phyloP scores from a whole-genome alignment of 139 green algal genomes.

The Chlorella sorokiniana region DNA sequence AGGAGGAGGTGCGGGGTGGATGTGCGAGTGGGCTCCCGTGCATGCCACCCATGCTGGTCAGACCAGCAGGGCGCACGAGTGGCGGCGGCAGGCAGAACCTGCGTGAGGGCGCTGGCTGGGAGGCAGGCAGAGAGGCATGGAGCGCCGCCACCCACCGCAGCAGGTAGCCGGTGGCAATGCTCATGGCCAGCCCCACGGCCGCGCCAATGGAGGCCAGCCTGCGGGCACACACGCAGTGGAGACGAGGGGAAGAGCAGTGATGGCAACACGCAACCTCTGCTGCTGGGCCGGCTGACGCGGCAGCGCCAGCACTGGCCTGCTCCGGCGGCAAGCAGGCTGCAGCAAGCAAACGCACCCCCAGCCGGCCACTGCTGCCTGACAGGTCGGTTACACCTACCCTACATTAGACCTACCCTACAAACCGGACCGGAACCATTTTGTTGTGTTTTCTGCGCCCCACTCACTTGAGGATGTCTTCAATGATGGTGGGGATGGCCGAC shows the following conservation, averaged over 20 bases:
- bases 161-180: constrained; percentile 46
- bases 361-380: no score
- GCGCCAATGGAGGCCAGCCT: constrained; percentile 53
- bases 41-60: background rate
- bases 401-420: no score
- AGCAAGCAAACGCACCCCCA: no score
- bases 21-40: no score
- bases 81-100: background rate
- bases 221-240: background rate
- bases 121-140: background rate
- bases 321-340: no score
- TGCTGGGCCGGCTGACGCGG: background rate
- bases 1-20: background rate
- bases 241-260: background rate
- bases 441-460: background rate
- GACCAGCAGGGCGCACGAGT: background rate
- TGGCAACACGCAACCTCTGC: background rate
- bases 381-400: no score
- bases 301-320: no score
- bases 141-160: constrained; percentile 32
- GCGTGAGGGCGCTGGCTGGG: no score
- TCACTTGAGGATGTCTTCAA: constrained; percentile 29
- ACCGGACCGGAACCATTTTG: no score
- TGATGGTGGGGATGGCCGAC: constrained; percentile 31
- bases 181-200: constrained; percentile 65